phyloP scores from a whole-genome alignment of 192 early-diverging fungal genomes.

The Lobosporangium transversale region DNA sequence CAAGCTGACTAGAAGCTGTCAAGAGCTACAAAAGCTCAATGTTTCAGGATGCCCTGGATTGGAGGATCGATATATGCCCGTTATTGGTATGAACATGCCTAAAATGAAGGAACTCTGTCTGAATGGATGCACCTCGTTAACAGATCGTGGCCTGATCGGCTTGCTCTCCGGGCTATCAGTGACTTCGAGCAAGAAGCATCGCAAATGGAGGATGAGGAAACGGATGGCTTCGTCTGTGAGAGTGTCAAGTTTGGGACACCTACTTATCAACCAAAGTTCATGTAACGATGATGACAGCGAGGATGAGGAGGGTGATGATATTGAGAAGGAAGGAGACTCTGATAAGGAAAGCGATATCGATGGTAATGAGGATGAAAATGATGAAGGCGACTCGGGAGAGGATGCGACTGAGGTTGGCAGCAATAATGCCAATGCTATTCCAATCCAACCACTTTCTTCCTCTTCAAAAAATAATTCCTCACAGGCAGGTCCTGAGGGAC shows the following conservation, averaged over 20 bases:
- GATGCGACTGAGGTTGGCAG: neutral
- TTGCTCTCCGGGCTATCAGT: constrained; percentile 24
- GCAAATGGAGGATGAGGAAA: constrained; percentile 18
- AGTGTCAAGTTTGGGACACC: constrained; percentile 33
- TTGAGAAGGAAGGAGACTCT: constrained; percentile 17
- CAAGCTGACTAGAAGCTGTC: constrained; percentile 44
- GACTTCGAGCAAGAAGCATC: constrained; percentile 22
- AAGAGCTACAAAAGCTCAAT: constrained; percentile 50
- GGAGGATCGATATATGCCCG: constrained; percentile 52
- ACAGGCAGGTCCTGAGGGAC: constrained; percentile 9
- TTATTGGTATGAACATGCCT: constrained; percentile 52
- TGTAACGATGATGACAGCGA: constrained; percentile 14
- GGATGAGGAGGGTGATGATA: constrained; percentile 3
- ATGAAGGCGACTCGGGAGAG: neutral
- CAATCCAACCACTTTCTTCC: neutral
- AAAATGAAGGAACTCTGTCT: constrained; percentile 56
- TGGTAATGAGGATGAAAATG: constrained; percentile 13
- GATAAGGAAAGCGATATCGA: constrained; percentile 17
- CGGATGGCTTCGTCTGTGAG: constrained; percentile 23
- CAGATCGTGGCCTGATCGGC: constrained; percentile 42
- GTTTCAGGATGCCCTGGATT: constrained; percentile 56
- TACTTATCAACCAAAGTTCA: constrained; percentile 23
- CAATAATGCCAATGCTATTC: neutral
- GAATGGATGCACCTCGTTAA: constrained; percentile 54
- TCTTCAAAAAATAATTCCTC: neutral